Percentiles rank a stretch among this genome's conserved stretches.
These are phyloP conservation scores for Alternaria gaisen DNA, from an alignment of 2,329 filamentous ascomycete genomes.

Conservation along the genomic window DNA sequence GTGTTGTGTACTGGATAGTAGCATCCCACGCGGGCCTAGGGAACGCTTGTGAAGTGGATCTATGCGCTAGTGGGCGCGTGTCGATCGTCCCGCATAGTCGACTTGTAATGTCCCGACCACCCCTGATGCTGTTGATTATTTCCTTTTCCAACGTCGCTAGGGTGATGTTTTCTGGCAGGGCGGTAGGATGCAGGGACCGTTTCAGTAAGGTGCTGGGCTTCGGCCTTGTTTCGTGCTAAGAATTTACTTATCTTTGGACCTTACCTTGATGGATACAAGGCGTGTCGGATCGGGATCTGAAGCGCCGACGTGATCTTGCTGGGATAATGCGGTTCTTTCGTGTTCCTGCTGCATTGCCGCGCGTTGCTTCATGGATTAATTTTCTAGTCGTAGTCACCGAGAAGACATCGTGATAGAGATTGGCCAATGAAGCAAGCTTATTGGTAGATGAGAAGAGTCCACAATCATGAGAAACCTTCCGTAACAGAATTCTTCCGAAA, in stretches of 20 bases:
- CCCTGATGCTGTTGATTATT: not conserved
- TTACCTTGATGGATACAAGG: not conserved
- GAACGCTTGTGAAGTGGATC: slow-evolving; percentile 2
- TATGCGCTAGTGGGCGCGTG: not conserved
- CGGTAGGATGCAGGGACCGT: not conserved
- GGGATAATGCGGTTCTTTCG: not conserved
- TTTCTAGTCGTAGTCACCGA: not conserved
- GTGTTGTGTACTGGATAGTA: not conserved
- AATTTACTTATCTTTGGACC: slow-evolving; percentile 2
- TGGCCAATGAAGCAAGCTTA: not conserved
- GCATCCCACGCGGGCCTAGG: slow-evolving; percentile 6
- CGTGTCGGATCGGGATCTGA: not conserved
- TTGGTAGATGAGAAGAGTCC: not conserved
- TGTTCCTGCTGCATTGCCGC: not conserved
- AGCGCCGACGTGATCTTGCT: not conserved
- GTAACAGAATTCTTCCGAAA: not conserved
- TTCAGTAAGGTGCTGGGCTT: slow-evolving; percentile 1
- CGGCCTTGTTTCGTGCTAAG: not conserved
- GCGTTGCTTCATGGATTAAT: not conserved
- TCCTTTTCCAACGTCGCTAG: not conserved
- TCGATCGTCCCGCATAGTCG: slow-evolving; percentile 9
- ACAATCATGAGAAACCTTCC: not conserved
- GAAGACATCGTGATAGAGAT: not conserved
- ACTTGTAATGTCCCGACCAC: slow-evolving; percentile 11
- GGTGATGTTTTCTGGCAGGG: not conserved